A percentile compares a stretch with the other conserved stretches of the same genome.
Conservation (phyloP, 768 basidiomycete genomes). For the Mycena alexandri region DNA sequence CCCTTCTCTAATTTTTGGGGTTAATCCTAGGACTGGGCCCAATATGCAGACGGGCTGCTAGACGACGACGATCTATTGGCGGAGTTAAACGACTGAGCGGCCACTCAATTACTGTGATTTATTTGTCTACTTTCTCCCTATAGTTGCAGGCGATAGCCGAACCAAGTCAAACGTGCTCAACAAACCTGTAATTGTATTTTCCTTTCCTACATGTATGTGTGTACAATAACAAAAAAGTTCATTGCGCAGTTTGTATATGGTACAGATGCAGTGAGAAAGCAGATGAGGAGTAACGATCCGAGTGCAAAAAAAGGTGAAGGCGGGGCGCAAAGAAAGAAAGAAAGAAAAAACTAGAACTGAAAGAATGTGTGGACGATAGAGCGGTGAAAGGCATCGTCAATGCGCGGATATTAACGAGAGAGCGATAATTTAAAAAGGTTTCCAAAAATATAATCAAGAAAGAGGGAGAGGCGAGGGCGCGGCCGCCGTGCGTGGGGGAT, state of each 20-base stretch:
- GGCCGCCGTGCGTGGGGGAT: conserved; percentile 16
- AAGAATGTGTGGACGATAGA: conserved; percentile 33
- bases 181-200: neutral
- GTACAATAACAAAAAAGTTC: conserved; percentile 22
- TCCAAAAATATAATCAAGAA: too few species aligned
- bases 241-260: conserved; percentile 18
- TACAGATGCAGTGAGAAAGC: conserved; percentile 39
- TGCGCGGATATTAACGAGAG: conserved; percentile 18
- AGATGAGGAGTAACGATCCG: conserved; percentile 21
- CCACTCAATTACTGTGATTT: neutral
- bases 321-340: neutral
- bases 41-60: conserved; percentile 54
- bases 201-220: neutral
- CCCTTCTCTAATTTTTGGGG: neutral
- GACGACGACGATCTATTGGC: conserved; percentile 49
- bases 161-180: neutral
- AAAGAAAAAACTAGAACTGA: neutral
- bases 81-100: conserved; percentile 43
- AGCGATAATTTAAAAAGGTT: neutral
- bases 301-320: too few species aligned
- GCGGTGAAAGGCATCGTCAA: neutral
- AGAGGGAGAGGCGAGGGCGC: neutral
- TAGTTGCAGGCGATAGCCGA: too few species aligned
- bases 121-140: too few species aligned
- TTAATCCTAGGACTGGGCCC: conserved; percentile 41